A percentile compares a stretch with the other conserved stretches of the same genome.
These are phyloP conservation scores for Plasmopara viticola DNA, from an alignment of 352 stramenopile species.

Conservation along the genomic window DNA sequence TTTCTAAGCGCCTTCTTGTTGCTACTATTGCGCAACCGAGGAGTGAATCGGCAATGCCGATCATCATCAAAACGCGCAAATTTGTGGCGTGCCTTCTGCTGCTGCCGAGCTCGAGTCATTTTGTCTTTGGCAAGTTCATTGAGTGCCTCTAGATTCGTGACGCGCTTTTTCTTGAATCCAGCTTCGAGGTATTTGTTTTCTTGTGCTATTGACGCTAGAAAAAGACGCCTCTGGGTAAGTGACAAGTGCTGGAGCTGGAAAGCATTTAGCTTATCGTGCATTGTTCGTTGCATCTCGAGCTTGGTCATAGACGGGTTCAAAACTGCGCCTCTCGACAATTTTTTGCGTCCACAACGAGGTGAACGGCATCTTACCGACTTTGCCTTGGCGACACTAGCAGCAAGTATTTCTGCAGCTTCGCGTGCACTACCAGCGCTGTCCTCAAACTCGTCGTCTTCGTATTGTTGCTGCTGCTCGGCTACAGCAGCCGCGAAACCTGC, in stretches of 20 bases:
- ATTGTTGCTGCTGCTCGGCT: slow-evolving; percentile 37
- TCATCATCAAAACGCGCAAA: no score
- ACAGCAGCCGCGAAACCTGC: slow-evolving; percentile 28
- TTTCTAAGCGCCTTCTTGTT: no score
- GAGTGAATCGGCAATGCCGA: no score
- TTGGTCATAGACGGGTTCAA: slow-evolving; percentile 6
- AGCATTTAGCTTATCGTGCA: slow-evolving; percentile 50
- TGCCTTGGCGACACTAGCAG: not conserved
- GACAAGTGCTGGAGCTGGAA: slow-evolving; percentile 62
- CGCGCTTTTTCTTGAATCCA: not conserved
- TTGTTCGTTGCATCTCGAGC: slow-evolving; percentile 15
- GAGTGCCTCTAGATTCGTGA: no score
- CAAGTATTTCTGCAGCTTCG: slow-evolving; percentile 17
- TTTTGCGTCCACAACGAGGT: slow-evolving; percentile 9
- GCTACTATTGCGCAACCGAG: no score
- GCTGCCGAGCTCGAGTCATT: no score
- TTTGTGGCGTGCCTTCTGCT: no score
- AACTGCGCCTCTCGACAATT: slow-evolving; percentile 17
- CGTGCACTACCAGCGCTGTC: slow-evolving; percentile 27
- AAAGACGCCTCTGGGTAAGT: slow-evolving; percentile 49
- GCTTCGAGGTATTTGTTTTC: slow-evolving; percentile 30
- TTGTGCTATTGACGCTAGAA: slow-evolving; percentile 47
- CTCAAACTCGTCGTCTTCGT: slow-evolving; percentile 48
- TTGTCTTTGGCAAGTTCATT: no score
- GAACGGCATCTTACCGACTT: no score